Base-by-base conservation (phyloP, 116 monocot genomes). In the Trichopus zeylanicus region DNA sequence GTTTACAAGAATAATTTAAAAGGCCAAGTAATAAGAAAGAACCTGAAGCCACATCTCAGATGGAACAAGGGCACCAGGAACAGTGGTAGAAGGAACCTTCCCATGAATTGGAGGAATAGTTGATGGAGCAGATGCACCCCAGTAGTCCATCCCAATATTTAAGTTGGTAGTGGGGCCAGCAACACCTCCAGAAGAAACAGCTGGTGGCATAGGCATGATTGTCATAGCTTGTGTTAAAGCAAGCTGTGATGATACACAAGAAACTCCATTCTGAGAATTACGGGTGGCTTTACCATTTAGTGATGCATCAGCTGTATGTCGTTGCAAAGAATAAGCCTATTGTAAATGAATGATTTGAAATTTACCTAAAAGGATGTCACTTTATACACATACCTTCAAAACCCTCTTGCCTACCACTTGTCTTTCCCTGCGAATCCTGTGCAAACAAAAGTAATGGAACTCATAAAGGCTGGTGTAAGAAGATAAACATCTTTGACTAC, bases 141-240 rank as follows among this genome's bases (percentile, higher is more conserved):
- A 98, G 56, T 85, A 98, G 64, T 98, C 92, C 85, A 98, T 87
- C 11, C 98, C 91, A 34, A 98, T 98, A 67, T 98, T 91, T 55
- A 98, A 76, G 64, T 91, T 98, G 27, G 93, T 83, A 24, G 85
- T 79, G 29, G 90, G 81, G 33, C 74, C 69, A 61, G 60, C 48
- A 63, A 79, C 51, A 7, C 29, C 72, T 60, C 63, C 70, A 42
- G 70, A 67, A 16, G 62, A 52, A 72, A 56, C 77, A 69, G 73
- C 28, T 46, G 53, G 63, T 33, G 74, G 61, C 61, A 78, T 63
- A 53, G 88, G 76, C 52, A 82, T 67, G 47, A 76, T 75, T 8
- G 85, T 27, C 65, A 85, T 60, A 35, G 61, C 26, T 34, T 75
- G 83, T 52, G 64, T 77, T 32, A 70, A 38, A 10, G 61, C 25